phyloP scores from a whole-genome alignment of 371 early-diverging fungal species.

The Amoeboaphelidium protococcarum region DNA sequence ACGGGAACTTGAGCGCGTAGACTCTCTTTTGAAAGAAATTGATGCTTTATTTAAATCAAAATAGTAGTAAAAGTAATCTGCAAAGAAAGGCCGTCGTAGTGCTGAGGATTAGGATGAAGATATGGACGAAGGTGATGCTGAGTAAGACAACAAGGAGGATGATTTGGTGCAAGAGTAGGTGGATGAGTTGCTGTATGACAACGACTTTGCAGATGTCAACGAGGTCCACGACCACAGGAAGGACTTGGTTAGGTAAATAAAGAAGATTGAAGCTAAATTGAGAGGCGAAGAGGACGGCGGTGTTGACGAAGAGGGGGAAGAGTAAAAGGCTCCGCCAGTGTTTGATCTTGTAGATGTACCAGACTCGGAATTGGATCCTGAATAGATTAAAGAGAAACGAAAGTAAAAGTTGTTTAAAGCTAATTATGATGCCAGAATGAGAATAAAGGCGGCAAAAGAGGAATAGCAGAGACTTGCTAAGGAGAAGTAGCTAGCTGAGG shows the following conservation, averaged over 20 bases:
- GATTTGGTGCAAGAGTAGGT: background rate
- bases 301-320: constrained; percentile 31
- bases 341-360: constrained; percentile 48
- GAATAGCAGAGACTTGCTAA: no score
- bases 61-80: constrained; percentile 3
- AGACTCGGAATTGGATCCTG: constrained; percentile 43
- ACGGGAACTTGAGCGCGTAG: background rate
- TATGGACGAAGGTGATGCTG: background rate
- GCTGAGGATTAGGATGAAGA: constrained; percentile 6
- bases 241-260: no score
- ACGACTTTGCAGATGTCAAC: constrained; percentile 15
- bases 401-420: constrained; percentile 57
- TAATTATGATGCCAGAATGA: constrained; percentile 45
- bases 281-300: no score
- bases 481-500: constrained; percentile 29
- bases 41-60: constrained; percentile 1
- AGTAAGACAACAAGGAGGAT: background rate
- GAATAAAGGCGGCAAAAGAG: constrained; percentile 45
- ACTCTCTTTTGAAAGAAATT: background rate
- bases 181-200: background rate
- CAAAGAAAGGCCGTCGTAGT: constrained; percentile 13
- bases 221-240: constrained; percentile 17
- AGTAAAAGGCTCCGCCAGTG: constrained; percentile 38
- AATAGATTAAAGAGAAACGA: constrained; percentile 49
- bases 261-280: constrained; percentile 31